These are phyloP conservation scores for Tulasnella sp. DNA, from an alignment of 768 basidiomycete genomes.

Conservation along the genomic window DNA sequence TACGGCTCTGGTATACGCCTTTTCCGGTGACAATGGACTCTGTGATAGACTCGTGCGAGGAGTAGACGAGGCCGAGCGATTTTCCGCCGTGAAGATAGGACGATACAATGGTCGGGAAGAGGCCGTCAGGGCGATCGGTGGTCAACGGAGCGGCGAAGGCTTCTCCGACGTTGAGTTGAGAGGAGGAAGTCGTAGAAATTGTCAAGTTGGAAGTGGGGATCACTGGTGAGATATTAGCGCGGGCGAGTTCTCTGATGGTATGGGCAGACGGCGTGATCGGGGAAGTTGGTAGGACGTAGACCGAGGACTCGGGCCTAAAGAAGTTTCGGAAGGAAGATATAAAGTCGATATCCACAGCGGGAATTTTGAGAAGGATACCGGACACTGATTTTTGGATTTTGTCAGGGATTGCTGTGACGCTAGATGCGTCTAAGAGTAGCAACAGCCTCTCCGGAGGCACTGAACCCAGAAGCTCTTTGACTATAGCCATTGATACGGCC, in stretches of 20 bases:
- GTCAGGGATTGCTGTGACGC: constrained; percentile 64
- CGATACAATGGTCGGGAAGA: constrained; percentile 88
- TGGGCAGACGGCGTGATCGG: constrained; percentile 44
- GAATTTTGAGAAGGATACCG: constrained; percentile 69
- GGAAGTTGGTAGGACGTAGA: constrained; percentile 29
- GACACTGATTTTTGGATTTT: constrained; percentile 61
- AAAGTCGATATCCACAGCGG: constrained; percentile 59
- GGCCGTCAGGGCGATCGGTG: constrained; percentile 82
- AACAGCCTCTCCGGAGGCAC: constrained; percentile 63
- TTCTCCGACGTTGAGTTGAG: constrained; percentile 63
- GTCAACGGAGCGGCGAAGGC: constrained; percentile 72
- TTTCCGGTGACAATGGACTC: constrained; percentile 81
- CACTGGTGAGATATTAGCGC: constrained; percentile 52
- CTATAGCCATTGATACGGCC: constrained; percentile 57
- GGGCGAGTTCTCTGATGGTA: constrained; percentile 47
- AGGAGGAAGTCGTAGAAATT: constrained; percentile 38
- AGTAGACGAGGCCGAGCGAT: constrained; percentile 89
- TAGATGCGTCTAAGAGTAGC: constrained; percentile 63
- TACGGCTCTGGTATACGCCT: constrained; percentile 93
- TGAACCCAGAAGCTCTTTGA: constrained; percentile 51
- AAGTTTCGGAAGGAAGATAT: constrained; percentile 68
- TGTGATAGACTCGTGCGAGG: constrained; percentile 71
- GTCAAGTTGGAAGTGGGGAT: constrained; percentile 64
- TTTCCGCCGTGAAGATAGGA: constrained; percentile 53
- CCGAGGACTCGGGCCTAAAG: constrained; percentile 30